These are phyloP conservation scores for Pythium volutum DNA, from an alignment of 352 stramenopile species.

Conservation along the genomic window DNA sequence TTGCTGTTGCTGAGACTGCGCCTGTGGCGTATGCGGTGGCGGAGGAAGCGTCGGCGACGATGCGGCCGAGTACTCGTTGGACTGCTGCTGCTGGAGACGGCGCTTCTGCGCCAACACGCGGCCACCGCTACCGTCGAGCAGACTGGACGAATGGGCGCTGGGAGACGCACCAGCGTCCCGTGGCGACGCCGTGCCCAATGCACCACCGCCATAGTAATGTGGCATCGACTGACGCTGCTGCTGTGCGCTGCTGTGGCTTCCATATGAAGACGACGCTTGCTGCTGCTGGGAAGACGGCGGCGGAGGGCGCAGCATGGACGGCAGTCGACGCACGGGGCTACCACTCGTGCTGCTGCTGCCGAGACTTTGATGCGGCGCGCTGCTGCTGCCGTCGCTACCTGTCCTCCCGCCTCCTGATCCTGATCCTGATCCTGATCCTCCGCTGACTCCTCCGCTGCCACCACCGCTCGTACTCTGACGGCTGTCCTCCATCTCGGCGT, in stretches of 20 bases:
- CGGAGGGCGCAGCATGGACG: constrained; percentile 33
- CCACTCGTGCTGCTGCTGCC: constrained; percentile 18
- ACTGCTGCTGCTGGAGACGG: constrained; percentile 1
- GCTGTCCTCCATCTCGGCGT: constrained; percentile 2
- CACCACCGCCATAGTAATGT: not conserved
- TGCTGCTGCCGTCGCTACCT: constrained; percentile 1
- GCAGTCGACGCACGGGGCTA: constrained; percentile 41
- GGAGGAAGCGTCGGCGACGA: not conserved
- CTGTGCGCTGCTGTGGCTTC: not conserved
- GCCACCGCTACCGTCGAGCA: constrained; percentile 2
- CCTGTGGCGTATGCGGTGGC: not conserved
- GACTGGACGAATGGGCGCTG: not conserved
- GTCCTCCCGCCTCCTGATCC: not conserved
- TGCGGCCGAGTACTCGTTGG: not conserved
- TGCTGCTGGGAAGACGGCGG: not conserved
- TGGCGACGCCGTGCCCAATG: constrained; percentile 2
- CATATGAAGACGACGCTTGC: not conserved
- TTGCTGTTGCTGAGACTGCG: not conserved
- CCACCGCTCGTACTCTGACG: not conserved
- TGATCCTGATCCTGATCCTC: not conserved
- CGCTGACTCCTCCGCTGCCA: not conserved
- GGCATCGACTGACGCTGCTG: constrained; percentile 6
- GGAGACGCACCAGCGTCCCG: not conserved
- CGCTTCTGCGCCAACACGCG: constrained; percentile 17
- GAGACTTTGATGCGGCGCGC: constrained; percentile 6